Evolutionary conservation across 2,329 filamentous ascomycete genomes (phyloP), one percentile per base, ranked within the genome.

Genomic region (Sarocladium oryzae): DNA sequence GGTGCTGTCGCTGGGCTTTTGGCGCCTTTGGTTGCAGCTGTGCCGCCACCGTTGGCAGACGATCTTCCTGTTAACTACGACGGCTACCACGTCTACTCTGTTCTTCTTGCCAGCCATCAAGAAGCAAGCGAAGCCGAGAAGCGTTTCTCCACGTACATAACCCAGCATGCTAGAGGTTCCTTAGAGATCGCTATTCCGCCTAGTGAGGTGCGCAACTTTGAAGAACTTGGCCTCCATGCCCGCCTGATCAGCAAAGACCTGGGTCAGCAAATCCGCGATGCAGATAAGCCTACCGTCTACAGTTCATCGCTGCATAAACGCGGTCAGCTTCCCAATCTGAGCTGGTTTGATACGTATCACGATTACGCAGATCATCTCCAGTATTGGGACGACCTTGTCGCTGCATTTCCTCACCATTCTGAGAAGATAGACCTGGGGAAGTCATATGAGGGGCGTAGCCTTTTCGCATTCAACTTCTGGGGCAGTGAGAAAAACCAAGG

Each of bases 381-480:
- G 30, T 81, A 72, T 58, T 67, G 77, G 57, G 63, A 66, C 3
- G 70, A 75, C 52, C 63, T 82, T 10, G 68, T 71, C 24, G 63
- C 66, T 1, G 57, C 65, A 2, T 74, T 75, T 57, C 67, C 76
- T 2, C 55, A 61, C 3, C 73, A 76, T 56, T 70, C 75, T 16
- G 70, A 76, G 56, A 69, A 76, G 50, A 63, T 77, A 24, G 63
- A 64, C 15, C 62, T 68, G 6, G 76, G 76, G 2, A 61, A 59
- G 11, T 75, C 74, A 13, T 68, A 68, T 33, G 63, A 75, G 53
- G 73, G 72, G 1, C 66, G 73, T 20, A 57, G 64, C 50, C 86
- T 89, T 32, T 77, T 79, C 32, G 86, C 81, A 6, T 61, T 78
- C 46, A 75, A 77, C 56, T 69, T 79, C 51, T 78, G 69, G 65